These are phyloP conservation scores for Blastocystis sp. DNA, from an alignment of 352 stramenopile genomes.

Conservation along the genomic window DNA sequence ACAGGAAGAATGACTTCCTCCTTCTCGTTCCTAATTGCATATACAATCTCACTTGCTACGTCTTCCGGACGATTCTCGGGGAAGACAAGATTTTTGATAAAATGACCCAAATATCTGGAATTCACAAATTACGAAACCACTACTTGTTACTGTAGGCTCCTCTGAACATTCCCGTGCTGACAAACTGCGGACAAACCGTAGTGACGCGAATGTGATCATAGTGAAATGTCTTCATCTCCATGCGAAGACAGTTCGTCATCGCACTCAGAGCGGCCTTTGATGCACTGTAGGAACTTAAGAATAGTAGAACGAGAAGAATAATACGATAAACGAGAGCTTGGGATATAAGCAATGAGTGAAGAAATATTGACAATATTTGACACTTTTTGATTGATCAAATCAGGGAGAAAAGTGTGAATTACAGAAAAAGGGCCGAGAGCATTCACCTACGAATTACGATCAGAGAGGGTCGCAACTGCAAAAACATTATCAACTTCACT, in stretches of 20 bases:
- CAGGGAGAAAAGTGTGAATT: conserved; percentile 21
- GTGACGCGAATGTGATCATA: conserved; percentile 32
- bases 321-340: background rate
- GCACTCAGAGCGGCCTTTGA: background rate
- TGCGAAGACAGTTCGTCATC: conserved; percentile 29
- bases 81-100: conserved; percentile 6
- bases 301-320: background rate
- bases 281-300: background rate
- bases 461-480: background rate
- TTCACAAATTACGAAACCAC: background rate
- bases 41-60: conserved; percentile 11
- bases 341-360: conserved; percentile 6
- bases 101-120: background rate
- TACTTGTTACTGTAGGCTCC: background rate
- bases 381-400: background rate
- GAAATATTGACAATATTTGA: conserved; percentile 51
- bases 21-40: conserved; percentile 36
- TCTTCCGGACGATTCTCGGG: conserved; percentile 22
- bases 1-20: conserved; percentile 51
- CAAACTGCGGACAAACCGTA: conserved; percentile 17
- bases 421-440: background rate
- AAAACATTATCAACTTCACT: conserved; percentile 13
- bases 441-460: background rate
- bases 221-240: background rate
- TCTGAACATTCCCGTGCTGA: background rate